Percentiles rank a stretch among this genome's conserved stretches.
These are phyloP conservation scores for Quercus gilva DNA, from an alignment of 306 rosid species.

Conservation along the genomic window DNA sequence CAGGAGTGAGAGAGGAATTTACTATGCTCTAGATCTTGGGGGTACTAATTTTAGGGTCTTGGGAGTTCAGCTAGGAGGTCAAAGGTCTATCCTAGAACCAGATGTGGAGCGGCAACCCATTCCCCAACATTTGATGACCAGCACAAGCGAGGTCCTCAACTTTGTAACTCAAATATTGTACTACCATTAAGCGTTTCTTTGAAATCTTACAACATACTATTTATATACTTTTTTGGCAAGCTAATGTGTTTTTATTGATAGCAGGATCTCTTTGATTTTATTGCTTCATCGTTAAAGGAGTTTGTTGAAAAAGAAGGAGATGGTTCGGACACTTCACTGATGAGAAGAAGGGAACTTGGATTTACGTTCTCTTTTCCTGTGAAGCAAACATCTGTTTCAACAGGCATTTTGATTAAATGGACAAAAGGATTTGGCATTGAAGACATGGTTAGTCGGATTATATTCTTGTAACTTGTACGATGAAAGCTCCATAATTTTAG, in stretches of 20 bases:
- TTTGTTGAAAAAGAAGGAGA: constrained; percentile 63
- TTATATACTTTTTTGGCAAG: background rate
- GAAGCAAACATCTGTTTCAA: constrained; percentile 68
- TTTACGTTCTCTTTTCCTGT: constrained; percentile 94
- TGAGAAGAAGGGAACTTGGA: constrained; percentile 69
- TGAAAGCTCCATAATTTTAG: constrained; percentile 14
- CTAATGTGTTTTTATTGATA: constrained; percentile 25
- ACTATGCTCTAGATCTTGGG: constrained; percentile 87
- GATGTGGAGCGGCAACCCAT: constrained; percentile 69
- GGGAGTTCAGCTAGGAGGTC: constrained; percentile 71
- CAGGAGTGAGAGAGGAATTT: constrained; percentile 84
- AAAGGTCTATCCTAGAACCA: constrained; percentile 43
- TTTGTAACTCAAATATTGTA: constrained; percentile 6
- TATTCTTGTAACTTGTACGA: constrained; percentile 11
- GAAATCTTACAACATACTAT: background rate
- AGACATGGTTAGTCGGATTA: constrained; percentile 67
- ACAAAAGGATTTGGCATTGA: constrained; percentile 76
- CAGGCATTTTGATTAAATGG: constrained; percentile 88
- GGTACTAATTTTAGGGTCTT: constrained; percentile 89
- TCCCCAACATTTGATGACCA: constrained; percentile 66
- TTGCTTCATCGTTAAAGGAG: constrained; percentile 66
- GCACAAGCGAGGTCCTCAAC: constrained; percentile 69
- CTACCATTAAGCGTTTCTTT: background rate
- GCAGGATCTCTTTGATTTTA: constrained; percentile 87
- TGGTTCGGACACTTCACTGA: constrained; percentile 39